Evolutionary conservation across 192 early-diverging fungal genomes (phyloP), one percentile per base, ranked within the genome.

Genomic region (Entomortierella parvispora): DNA sequence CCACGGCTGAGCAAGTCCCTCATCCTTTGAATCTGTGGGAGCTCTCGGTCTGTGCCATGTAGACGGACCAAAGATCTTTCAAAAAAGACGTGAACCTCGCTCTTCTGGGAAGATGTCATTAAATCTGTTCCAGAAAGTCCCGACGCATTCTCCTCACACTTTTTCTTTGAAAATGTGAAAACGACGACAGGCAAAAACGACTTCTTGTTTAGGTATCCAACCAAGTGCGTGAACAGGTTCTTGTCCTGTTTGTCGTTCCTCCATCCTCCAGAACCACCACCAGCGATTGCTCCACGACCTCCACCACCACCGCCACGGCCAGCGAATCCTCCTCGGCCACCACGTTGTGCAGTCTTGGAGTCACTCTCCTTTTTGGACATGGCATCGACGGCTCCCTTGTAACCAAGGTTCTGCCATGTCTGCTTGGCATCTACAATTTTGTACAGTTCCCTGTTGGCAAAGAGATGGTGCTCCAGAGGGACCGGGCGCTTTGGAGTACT

Each of bases 151-250:
- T 98, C 94, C 63, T 99, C 95, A 69, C 97, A 99, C 54, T 92
- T 94, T 62, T 89, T 90, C 62, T 96, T 97, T n/a, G 94, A 96
- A 55, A 99, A 99, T 15, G 92, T 92, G 61, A 99, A 99, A 8
- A 96, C 83, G 18, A 98, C 95, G 2, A 90, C 93, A 3, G 97
- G 97, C 14, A 99, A 82, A 23, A 97, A 83, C 6, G 82, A 66
- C 65, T 89, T 87, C 63, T 90, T 91, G 47, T 92, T 91, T 46
- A 99, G 81, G 15, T 90, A 79, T 12, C 84, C 82, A 48, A 94
- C 85, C 72, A 98, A 67, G 65, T 94, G 90, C n/a, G 89, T 88
- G 84, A 91, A 98, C 74, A 93, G 69, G 48, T 89, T 96, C 37
- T 87, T 85, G 63, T 94, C 94, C 84, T 90, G 68, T 18, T 82